Evolutionary conservation across 129 eudicot species (phyloP).

Genomic region (Oenanthe sinensis): DNA sequence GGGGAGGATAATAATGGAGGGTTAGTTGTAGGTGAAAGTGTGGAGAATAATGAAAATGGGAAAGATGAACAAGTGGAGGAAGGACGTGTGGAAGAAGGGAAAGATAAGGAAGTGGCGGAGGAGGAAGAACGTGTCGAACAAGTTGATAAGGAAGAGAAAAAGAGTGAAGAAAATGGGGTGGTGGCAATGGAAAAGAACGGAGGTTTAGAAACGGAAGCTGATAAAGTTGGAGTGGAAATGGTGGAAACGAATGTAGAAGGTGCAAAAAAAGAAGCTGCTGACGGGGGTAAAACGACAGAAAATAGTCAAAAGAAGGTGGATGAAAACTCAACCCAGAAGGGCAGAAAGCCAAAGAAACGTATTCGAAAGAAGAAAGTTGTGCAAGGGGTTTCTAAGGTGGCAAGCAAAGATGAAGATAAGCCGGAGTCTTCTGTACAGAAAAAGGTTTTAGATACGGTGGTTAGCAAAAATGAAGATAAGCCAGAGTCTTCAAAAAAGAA

Average conservation of each 20-base stretch:
- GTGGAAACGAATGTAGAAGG: constrained; percentile 13
- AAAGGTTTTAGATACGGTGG: constrained; percentile 11
- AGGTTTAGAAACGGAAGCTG: too few species aligned
- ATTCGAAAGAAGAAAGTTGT: constrained; percentile 21
- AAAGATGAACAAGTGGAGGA: not conserved
- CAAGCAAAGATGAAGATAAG: not conserved
- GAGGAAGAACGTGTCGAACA: constrained; percentile 9
- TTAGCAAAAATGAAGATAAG: constrained; percentile 13
- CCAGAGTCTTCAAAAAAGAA: constrained; percentile 36
- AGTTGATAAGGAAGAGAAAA: constrained; percentile 13
- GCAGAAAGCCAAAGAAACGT: constrained; percentile 22
- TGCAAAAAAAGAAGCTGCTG: not conserved
- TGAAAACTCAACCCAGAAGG: constrained; percentile 22
- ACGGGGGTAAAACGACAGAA: constrained; percentile 1
- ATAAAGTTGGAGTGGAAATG: not conserved
- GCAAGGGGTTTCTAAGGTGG: constrained; percentile 5
- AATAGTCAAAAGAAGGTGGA: constrained; percentile 22
- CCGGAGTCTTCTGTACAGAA: constrained; percentile 33
- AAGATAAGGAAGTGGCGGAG: not conserved
- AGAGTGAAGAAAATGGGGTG: constrained; percentile 4
- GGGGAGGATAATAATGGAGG: constrained; percentile 2
- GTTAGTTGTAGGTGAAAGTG: constrained; percentile 5
- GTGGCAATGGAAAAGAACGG: constrained; percentile 6
- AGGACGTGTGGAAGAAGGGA: not conserved
- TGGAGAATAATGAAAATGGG: not conserved